Evolutionary conservation across 176 grass and related monocot genomes (phyloP), one percentile per base, ranked within the genome.

Genomic region (Miscanthus lutarioriparius): DNA sequence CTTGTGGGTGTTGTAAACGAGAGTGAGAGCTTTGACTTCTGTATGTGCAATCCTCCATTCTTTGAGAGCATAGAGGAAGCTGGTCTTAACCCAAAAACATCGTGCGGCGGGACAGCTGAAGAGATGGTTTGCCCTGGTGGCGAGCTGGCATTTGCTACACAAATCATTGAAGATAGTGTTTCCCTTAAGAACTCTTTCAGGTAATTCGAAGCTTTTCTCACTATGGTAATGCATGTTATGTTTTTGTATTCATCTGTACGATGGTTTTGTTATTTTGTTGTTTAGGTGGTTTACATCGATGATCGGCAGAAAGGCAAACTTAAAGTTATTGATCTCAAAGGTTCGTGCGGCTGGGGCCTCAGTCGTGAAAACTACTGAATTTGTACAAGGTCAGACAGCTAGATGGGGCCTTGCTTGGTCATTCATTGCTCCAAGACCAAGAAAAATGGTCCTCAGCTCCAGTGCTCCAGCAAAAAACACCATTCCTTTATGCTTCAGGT

Each of bases 321-420:
- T 98, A 38, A 95, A 94, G 87, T 8, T 89, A 22, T 92, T 96
- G 65, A 83, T 91, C 32, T 88, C 89, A 33, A 95, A 92, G 85
- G 69, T 83, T 75, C 91, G 72, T 25, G 78, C 89, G 81, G 75
- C 47, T 83, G 89, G 96, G 41, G 96, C 84, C 4, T 89, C 83
- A 62, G 58, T 95, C 36, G 91, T 96, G 62, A 94, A 90, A 88
- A 96, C 93, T 78, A 96, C 96, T 43, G 93, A 98, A 78, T 98
- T 98, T 58, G 93, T 96, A 59, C 96, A 98, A 92, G 96, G 96
- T 36, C 89, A 89, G 67, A 96, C 93, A 79, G 86, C 89, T 53
- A 89, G 96, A 90, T 94, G 96, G 96, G 91, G 89, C 35, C 89
- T 98, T 90, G 96, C 96, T 76, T 98, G 93, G 96, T 98, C 93